phyloP scores from a whole-genome alignment of 345 rosid genomes.

The Schrenkiella parvula region DNA sequence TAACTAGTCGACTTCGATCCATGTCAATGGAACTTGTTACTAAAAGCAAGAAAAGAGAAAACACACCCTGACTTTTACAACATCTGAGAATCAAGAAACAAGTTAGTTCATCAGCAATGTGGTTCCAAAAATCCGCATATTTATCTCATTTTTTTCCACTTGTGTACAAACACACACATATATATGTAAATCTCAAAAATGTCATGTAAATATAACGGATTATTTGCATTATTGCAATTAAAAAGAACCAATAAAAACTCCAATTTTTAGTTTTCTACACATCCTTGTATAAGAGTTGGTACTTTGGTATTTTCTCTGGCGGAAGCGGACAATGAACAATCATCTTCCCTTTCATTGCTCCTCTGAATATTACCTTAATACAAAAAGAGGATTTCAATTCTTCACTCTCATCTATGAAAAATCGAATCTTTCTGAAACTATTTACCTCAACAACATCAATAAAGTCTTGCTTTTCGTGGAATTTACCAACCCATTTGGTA shows the following conservation, averaged over 20 bases:
- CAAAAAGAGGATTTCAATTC: neutral
- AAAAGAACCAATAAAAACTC: neutral
- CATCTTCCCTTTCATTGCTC: conserved; percentile 95
- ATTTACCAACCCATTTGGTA: conserved; percentile 86
- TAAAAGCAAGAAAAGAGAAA: conserved; percentile 37
- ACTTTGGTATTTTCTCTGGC: conserved; percentile 71
- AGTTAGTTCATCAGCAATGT: no score
- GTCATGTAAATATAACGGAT: no score
- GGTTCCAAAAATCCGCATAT: neutral
- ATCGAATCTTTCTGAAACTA: neutral
- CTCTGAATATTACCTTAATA: conserved; percentile 68
- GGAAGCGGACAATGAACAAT: conserved; percentile 81
- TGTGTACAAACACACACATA: no score
- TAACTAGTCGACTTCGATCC: conserved; percentile 44
- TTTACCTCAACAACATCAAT: conserved; percentile 85
- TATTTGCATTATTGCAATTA: no score
- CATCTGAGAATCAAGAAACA: neutral
- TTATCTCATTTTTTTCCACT: conserved; percentile 8
- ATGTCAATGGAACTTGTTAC: conserved; percentile 40
- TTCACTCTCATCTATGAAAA: neutral
- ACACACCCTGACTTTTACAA: conserved; percentile 9
- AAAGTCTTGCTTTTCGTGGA: conserved; percentile 80
- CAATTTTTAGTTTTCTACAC: conserved; percentile 25
- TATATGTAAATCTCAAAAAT: no score
- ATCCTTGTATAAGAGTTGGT: conserved; percentile 71